A percentile compares a stretch with the other conserved stretches of the same genome.
These are phyloP conservation scores for Mentha longifolia DNA, from an alignment of 257 asterid genomes.

Conservation along the genomic window DNA sequence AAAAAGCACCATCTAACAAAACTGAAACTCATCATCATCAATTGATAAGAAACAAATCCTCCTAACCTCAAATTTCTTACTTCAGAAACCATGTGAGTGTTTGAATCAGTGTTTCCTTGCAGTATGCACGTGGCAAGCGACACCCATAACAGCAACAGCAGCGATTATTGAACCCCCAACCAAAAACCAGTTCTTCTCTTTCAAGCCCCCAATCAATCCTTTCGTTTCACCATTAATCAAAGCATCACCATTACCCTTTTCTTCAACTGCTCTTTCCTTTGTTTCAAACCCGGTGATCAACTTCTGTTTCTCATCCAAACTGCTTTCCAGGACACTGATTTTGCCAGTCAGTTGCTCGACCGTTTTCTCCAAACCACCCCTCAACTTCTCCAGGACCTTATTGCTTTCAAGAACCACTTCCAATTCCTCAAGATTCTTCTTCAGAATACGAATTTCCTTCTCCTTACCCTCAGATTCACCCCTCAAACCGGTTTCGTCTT, in stretches of 20 bases:
- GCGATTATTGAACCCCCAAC: conserved; percentile 55
- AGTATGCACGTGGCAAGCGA: conserved; percentile 42
- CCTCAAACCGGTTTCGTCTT: conserved; percentile 34
- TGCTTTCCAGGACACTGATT: conserved; percentile 43
- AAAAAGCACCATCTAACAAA: conserved; percentile 52
- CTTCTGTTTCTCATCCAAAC: conserved; percentile 60
- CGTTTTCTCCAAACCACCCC: conserved; percentile 42
- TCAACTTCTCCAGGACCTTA: conserved; percentile 47
- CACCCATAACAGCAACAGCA: conserved; percentile 53
- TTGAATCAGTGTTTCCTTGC: conserved; percentile 43
- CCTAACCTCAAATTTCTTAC: conserved; percentile 39
- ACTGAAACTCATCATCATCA: conserved; percentile 43
- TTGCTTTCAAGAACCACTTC: conserved; percentile 36
- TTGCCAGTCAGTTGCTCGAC: conserved; percentile 48
- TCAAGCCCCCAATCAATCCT: conserved; percentile 35
- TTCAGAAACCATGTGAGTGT: background rate
- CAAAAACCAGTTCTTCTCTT: conserved; percentile 45
- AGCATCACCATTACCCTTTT: conserved; percentile 31
- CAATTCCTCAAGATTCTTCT: conserved; percentile 50
- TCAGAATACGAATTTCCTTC: conserved; percentile 46
- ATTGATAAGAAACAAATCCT: conserved; percentile 35
- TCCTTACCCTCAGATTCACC: conserved; percentile 52
- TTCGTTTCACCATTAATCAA: conserved; percentile 34
- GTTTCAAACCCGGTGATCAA: conserved; percentile 44
- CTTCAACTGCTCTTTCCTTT: conserved; percentile 41